Base-by-base conservation (phyloP, 768 basidiomycete genomes). In the Lyophyllum shimeji region DNA sequence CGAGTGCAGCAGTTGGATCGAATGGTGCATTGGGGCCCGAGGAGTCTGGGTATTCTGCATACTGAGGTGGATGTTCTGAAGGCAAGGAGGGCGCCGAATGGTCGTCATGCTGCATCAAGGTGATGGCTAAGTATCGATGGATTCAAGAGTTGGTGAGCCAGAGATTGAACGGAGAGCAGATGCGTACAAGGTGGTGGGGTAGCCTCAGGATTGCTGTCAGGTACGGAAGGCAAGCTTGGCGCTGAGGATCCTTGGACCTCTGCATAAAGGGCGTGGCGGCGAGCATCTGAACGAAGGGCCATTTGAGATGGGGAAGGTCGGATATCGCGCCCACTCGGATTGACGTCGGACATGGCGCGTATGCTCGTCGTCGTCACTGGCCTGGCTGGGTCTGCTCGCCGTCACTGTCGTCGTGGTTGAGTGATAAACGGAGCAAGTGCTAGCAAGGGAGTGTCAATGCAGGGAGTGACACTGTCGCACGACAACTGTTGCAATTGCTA, bases 11-110 rank as follows among this genome's bases (percentile, higher is more conserved):
- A 7, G 79, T 76, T 39, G 81, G 66, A 67, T 82, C 80, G 52
- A 73, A 76, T 47, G 74, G 67, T n/a, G 70, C 60, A 43, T 69
- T 66, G 37, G 64, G 65, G 27, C 61, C 62, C 37, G 65, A 65
- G n/a, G 57, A 54, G 20, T 58, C 62, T 43, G 66, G 56, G 46
- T 65, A 58, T 33, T 71, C 71, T 23, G 72, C 64, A 55, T 71
- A 70, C 45, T 64, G 67, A 57, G 57, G 74, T 60, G 46, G 70
- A 63, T 55, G 66, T 65, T 77, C 71, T 33, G 76, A 71, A 34
- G 77, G 69, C 25, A 82, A 65, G 25, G 77, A 73, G 34, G 81
- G 79, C 11, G 74, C 76, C 2, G 81, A 84, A 52, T 68, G 72
- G 59, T 83, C 82, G 39, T 71, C 63, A 57, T 80, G 76, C 47